Base-by-base conservation (phyloP, 1,284 basidiomycete species). In the Ceratobasidium papillatum region DNA sequence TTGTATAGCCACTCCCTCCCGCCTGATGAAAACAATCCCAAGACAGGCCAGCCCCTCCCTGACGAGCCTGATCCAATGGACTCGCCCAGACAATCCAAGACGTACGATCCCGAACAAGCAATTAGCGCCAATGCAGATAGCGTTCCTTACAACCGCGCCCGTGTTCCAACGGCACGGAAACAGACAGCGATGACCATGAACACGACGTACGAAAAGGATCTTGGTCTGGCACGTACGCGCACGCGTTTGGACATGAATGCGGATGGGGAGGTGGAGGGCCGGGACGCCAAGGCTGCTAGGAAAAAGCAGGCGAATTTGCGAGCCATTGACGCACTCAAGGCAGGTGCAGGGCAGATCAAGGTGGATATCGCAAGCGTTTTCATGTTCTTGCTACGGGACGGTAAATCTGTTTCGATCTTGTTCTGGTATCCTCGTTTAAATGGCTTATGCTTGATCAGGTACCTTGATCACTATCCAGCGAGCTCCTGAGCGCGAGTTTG, bases 341-440 rank as follows among this genome's bases (percentile, higher is more conserved):
- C 87, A 80, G 88, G 85, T 36, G 47, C 54, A 7, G 87, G 88
- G 27, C 84, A 89, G 73, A 86, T 91, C 0, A 83, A 87, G 64
- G 89, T 91, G 49, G 84, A 85, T 64, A 84, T 89, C 25, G 83
- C 85, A 25, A 88, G 90, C 0, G 84, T 91, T 82, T 90, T 85
- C 79, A 85, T 91, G 63, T 90, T 91, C 81, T 82, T 91, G 30
- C 85, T 88, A 78, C 83, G 88, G 73, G 88, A 91, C 78, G 90
- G 89, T 87, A 78, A 63, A 81, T 76, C 7, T 41, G 45, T 25
- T 58, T 34, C 19, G 19, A 19, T 63, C 58, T 34, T 47, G 36
- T 27, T 38, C 59, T n/a, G 14, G 9, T 7, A n/a, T 17, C 25
- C 49, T 38, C 25, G 2, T 52, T 41, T 22, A 49, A 58, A 63